Percentiles rank a stretch among this genome's conserved stretches.
phyloP scores from a whole-genome alignment of 2,329 filamentous ascomycete genomes.

The Neurospora sp. region DNA sequence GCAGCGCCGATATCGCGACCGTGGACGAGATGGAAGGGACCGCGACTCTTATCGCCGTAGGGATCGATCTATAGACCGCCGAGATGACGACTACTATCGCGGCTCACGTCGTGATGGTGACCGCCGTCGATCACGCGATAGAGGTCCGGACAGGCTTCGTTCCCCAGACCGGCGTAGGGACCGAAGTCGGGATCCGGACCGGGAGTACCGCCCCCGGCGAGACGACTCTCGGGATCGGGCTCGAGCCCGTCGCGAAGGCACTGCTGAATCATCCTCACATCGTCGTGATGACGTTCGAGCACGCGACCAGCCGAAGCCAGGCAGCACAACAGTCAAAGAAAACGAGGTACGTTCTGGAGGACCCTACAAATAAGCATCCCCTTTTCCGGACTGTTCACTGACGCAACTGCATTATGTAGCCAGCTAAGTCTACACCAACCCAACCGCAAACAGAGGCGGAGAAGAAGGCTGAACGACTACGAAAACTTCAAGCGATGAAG shows the following conservation, averaged over 20 bases:
- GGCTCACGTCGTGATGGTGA: slow-evolving; percentile 53
- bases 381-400: neutral
- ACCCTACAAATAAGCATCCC: neutral
- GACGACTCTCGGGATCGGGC: slow-evolving; percentile 62
- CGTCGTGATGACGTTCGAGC: slow-evolving; percentile 53
- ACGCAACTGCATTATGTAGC: slow-evolving; percentile 27
- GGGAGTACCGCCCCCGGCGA: slow-evolving; percentile 58
- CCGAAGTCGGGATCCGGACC: slow-evolving; percentile 52
- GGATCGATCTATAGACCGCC: slow-evolving; percentile 59
- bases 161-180: slow-evolving; percentile 47
- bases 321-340: slow-evolving; percentile 37
- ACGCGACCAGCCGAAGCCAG: slow-evolving; percentile 40
- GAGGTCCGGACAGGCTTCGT: slow-evolving; percentile 47
- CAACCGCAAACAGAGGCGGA: slow-evolving; percentile 55
- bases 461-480: slow-evolving; percentile 70
- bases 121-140: slow-evolving; percentile 53
- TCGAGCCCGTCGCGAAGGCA: slow-evolving; percentile 56
- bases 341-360: slow-evolving; percentile 43
- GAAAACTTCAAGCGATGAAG: slow-evolving; percentile 85
- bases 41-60: slow-evolving; percentile 53
- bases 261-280: slow-evolving; percentile 59
- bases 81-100: slow-evolving; percentile 56
- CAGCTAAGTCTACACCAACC: slow-evolving; percentile 40
- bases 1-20: slow-evolving; percentile 46
- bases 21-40: slow-evolving; percentile 28